Evolutionary conservation across 2,329 filamentous ascomycete species (phyloP), one percentile per base, ranked within the genome.

Genomic region (Celoporthe dispersa): DNA sequence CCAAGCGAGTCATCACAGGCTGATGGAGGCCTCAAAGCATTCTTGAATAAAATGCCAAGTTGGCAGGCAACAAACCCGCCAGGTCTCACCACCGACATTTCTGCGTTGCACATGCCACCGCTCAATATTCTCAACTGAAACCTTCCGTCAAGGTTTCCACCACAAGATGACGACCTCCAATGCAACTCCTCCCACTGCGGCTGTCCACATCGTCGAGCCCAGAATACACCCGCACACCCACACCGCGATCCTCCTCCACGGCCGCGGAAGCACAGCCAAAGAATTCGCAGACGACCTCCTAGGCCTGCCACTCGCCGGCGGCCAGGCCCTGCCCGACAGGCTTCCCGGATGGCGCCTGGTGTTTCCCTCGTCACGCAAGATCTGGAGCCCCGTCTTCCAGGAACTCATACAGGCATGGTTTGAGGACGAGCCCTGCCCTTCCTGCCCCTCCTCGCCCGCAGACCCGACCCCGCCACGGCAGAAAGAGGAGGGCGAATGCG

Each of bases 211-310:
- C 14, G 33, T 57, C 5, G 12, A 57, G 25, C 53, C 53, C 12
- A 57, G n/a, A 19, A 33, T 3, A 5, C 53, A 31, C 12, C 25
- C 51, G 51, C 53, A 57, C 25, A 57, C 53, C 12, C 53, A 57
- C 53, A 57, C 53, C 14, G 53, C 53, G 3, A 16, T 57, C 28
- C 53, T 57, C 53, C 53, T 57, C 53, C 53, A 57, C 25, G 53
- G 53, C 14, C 53, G 53, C 14, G 53, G 53, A 16, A 57, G 53
- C 53, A 57, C 53, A 31, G 53, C 25, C 14, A 16, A 31, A 16
- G 53, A 57, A 6, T 57, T 57, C 2, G 25, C 25, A 31, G 53
- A 57, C 12, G 53, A 57, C 14, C 25, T 57, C 25, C 28, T 57
- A 3, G 11, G 5, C 12, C 12, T 31, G 2, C 5, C 25, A 12